Conservation (phyloP, 768 basidiomycete species). For the Phlegmacium glaucopus region DNA sequence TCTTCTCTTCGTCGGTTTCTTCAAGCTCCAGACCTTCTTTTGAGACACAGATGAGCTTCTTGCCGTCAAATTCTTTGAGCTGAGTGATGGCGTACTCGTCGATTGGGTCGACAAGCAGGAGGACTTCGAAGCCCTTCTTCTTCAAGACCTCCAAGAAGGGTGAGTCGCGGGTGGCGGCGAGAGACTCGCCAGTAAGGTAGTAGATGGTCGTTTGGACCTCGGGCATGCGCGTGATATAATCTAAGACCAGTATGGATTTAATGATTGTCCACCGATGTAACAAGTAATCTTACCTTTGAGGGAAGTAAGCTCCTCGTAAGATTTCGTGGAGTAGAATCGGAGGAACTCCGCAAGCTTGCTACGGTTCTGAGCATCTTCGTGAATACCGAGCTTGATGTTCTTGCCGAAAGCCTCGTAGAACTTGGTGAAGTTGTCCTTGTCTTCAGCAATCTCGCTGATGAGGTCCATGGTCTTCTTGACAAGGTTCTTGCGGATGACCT, state of each 20-base stretch:
- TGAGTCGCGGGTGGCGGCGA: slow-evolving; percentile 85
- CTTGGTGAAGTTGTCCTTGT: slow-evolving; percentile 97
- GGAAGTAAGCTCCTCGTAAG: slow-evolving; percentile 84
- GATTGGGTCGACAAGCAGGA: slow-evolving; percentile 97
- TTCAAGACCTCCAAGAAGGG: slow-evolving; percentile 99
- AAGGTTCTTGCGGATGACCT: slow-evolving; percentile 98
- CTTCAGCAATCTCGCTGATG: slow-evolving; percentile 95
- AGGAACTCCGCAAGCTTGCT: slow-evolving; percentile 99
- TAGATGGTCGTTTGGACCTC: slow-evolving; percentile 98
- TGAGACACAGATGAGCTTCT: slow-evolving; percentile 96
- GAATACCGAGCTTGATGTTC: slow-evolving; percentile 99
- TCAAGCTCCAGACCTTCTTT: slow-evolving; percentile 99
- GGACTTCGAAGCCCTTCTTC: slow-evolving; percentile 99
- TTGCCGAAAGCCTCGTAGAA: slow-evolving; percentile 99
- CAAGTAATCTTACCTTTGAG: slow-evolving; percentile 68
- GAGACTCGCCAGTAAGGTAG: slow-evolving; percentile 98
- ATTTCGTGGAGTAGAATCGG: slow-evolving; percentile 97
- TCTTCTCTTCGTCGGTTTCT: slow-evolving; percentile 99
- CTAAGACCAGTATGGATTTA: slow-evolving; percentile 32
- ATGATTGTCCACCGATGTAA: not conserved
- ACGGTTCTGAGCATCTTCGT: slow-evolving; percentile 98
- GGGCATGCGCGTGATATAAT: slow-evolving; percentile 99
- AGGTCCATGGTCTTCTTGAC: slow-evolving; percentile 98
- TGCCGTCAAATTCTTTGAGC: slow-evolving; percentile 98
- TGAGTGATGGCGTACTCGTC: slow-evolving; percentile 99